These are phyloP conservation scores for Anisodus tanguticus DNA, from an alignment of 257 asterid genomes.

Conservation along the genomic window DNA sequence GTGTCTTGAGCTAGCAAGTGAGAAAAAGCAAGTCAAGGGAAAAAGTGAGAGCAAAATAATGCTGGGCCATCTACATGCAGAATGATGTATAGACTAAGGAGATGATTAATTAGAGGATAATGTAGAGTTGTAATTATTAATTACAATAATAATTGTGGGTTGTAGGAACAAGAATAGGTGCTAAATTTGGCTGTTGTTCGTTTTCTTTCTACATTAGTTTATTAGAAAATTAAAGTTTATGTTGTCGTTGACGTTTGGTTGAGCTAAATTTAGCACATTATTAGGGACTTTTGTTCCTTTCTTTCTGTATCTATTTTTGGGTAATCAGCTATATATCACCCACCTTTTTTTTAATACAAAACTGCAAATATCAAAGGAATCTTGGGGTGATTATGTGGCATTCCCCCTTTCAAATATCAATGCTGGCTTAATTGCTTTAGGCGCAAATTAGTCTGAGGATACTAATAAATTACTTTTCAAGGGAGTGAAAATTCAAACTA, in stretches of 20 bases:
- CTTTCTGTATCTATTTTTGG: slow-evolving; percentile 44
- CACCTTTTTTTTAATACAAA: slow-evolving; percentile 16
- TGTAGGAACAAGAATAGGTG: slow-evolving; percentile 71
- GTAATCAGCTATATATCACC: slow-evolving; percentile 22
- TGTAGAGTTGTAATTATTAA: slow-evolving; percentile 32
- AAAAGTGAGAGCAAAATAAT: slow-evolving; percentile 34
- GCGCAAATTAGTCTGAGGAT: too few relatives aligned
- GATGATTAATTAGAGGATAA: slow-evolving; percentile 39
- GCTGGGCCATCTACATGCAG: slow-evolving; percentile 57
- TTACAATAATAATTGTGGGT: slow-evolving; percentile 31
- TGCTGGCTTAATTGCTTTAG: too few relatives aligned
- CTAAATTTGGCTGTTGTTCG: slow-evolving; percentile 59
- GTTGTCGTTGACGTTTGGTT: slow-evolving; percentile 28
- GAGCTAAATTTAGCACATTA: slow-evolving; percentile 69
- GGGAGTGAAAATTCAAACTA: too few relatives aligned
- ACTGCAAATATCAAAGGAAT: not conserved
- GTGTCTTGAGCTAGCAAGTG: not conserved
- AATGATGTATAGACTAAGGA: slow-evolving; percentile 34
- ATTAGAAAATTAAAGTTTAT: slow-evolving; percentile 20
- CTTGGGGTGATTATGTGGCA: too few relatives aligned
- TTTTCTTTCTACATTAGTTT: slow-evolving; percentile 39
- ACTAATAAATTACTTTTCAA: too few relatives aligned
- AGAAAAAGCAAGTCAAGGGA: slow-evolving; percentile 21
- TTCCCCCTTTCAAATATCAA: too few relatives aligned
- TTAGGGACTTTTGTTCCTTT: slow-evolving; percentile 55